A percentile compares a stretch with the other conserved stretches of the same genome.
phyloP scores from a whole-genome alignment of 306 rosid species.

The Vicia faba region DNA sequence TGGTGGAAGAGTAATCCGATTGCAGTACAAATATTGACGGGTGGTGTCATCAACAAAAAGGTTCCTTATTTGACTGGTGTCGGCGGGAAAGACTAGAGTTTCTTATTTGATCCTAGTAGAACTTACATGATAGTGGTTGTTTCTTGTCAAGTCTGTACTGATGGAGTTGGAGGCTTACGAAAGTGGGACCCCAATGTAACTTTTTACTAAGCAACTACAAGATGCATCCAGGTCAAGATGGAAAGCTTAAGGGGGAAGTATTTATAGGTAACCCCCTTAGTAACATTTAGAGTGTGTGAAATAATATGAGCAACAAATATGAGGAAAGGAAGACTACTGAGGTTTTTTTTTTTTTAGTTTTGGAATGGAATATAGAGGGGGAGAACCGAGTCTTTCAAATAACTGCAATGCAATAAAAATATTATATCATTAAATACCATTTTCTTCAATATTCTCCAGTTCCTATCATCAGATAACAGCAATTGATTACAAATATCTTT shows the following conservation, averaged over 20 bases:
- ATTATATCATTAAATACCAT: neutral
- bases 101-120: neutral
- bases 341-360: neutral
- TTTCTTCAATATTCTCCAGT: neutral
- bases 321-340: no score
- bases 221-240: neutral
- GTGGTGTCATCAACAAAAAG: neutral
- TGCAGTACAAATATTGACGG: neutral
- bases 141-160: constrained; percentile 3
- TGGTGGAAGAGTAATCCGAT: neutral
- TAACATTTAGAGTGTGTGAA: no score
- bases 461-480: neutral
- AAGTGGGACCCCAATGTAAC: neutral
- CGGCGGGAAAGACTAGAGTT: neutral
- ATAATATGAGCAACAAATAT: no score
- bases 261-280: no score
- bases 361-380: neutral
- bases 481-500: constrained; percentile 14
- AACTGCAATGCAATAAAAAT: neutral
- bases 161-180: neutral
- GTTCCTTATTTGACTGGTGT: neutral
- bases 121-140: neutral
- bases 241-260: neutral
- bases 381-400: neutral
- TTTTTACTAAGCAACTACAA: neutral